Percentiles rank a stretch among this genome's conserved stretches.
These are phyloP conservation scores for Gautieria morchelliformis DNA, from an alignment of 768 basidiomycete genomes.

Conservation along the genomic window DNA sequence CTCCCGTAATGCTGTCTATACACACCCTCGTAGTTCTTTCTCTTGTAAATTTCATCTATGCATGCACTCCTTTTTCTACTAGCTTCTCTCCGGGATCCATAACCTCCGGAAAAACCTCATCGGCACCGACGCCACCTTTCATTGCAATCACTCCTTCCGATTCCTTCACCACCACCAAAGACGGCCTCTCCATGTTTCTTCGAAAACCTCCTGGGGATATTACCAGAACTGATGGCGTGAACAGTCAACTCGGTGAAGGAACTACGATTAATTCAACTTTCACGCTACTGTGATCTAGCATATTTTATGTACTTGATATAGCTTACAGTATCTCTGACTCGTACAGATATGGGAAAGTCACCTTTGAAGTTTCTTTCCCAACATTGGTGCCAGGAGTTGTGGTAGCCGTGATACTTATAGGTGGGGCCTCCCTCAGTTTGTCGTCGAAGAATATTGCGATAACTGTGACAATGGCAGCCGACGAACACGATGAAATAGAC, in stretches of 20 bases:
- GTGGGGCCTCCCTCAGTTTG: slow-evolving; percentile 13
- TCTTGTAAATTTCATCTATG: neutral
- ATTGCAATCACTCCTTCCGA: slow-evolving; percentile 20
- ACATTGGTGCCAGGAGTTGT: slow-evolving; percentile 24
- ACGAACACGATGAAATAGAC: slow-evolving; percentile 31
- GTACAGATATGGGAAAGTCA: slow-evolving; percentile 27
- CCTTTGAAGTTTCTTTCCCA: slow-evolving; percentile 25
- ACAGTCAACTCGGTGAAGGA: slow-evolving; percentile 27
- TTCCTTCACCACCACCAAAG: slow-evolving; percentile 19
- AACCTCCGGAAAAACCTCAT: slow-evolving; percentile 7
- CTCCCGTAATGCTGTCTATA: neutral
- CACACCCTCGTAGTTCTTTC: neutral
- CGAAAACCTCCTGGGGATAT: slow-evolving; percentile 22
- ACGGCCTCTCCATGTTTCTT: slow-evolving; percentile 26
- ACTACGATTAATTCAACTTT: slow-evolving; percentile 35
- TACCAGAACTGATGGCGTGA: slow-evolving; percentile 23
- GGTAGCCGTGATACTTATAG: slow-evolving; percentile 32
- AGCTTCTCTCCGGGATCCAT: slow-evolving; percentile 15
- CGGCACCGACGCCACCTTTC: slow-evolving; percentile 20
- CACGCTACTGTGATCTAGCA: slow-evolving; percentile 20
- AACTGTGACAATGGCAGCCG: slow-evolving; percentile 10
- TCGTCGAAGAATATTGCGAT: neutral
- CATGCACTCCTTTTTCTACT: slow-evolving; percentile 17
- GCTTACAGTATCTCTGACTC: neutral
- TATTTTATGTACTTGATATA: neutral